Conservation (phyloP, 1,284 basidiomycete genomes). For the Jaminaea rosea region DNA sequence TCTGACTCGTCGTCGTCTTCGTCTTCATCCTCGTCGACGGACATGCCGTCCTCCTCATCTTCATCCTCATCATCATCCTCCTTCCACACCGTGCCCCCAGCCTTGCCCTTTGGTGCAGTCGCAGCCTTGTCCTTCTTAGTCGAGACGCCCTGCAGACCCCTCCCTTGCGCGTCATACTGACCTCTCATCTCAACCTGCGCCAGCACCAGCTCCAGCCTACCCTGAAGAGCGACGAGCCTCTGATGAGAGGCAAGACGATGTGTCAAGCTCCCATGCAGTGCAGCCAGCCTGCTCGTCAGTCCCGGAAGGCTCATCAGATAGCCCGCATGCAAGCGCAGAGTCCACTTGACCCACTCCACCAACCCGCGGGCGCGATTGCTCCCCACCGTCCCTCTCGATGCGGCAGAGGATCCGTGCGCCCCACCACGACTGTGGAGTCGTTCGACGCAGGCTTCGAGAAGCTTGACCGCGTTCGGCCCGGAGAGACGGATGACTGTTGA, state of each 20-base stretch:
- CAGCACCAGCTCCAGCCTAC: conserved; percentile 83
- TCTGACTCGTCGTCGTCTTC: conserved; percentile 2
- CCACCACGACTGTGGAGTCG: conserved; percentile 58
- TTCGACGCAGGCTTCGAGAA: conserved; percentile 82
- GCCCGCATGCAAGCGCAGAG: conserved; percentile 76
- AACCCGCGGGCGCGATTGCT: conserved; percentile 55
- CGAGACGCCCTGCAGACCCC: conserved; percentile 1
- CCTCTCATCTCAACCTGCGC: conserved; percentile 76
- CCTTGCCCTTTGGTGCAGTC: neutral
- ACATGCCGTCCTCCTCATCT: conserved; percentile 5
- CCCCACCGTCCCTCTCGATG: neutral
- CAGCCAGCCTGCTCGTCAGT: conserved; percentile 69
- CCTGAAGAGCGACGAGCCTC: conserved; percentile 72
- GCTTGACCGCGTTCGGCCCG: conserved; percentile 75
- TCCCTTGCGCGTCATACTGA: conserved; percentile 23
- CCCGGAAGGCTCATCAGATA: conserved; percentile 93
- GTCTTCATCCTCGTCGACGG: conserved; percentile 3
- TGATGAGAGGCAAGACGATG: conserved; percentile 73
- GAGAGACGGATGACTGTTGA: conserved; percentile 82
- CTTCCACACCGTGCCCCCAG: conserved; percentile 5
- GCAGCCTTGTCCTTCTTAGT: neutral
- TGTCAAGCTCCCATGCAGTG: conserved; percentile 72
- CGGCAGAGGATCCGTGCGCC: conserved; percentile 22
- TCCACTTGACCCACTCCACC: conserved; percentile 79
- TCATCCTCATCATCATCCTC: conserved; percentile 12